phyloP scores from a whole-genome alignment of 2,329 filamentous ascomycete genomes.

The Paracorniculantispora psalliotae region DNA sequence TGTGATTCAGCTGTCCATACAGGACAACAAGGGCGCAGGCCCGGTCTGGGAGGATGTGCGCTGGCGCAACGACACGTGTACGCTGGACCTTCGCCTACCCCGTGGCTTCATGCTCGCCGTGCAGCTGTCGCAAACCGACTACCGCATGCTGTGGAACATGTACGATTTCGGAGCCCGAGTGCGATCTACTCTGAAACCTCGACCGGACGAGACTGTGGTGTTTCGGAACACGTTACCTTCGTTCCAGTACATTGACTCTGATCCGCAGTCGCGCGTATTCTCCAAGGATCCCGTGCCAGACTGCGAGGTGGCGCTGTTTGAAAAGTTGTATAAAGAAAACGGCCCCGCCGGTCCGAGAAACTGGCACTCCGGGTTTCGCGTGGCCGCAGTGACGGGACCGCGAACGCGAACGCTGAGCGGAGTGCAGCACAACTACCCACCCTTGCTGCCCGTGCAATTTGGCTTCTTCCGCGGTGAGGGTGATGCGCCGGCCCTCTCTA shows the following conservation, averaged over 20 bases:
- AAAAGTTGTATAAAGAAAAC: constrained; percentile 61
- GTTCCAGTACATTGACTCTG: constrained; percentile 77
- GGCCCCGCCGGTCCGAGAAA: constrained; percentile 68
- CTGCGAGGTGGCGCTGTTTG: constrained; percentile 72
- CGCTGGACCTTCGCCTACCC: constrained; percentile 65
- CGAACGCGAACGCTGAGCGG: constrained; percentile 73
- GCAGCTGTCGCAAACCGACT: constrained; percentile 71
- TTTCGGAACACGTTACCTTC: constrained; percentile 66
- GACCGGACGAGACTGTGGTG: constrained; percentile 63
- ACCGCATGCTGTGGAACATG: constrained; percentile 72
- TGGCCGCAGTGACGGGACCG: constrained; percentile 73
- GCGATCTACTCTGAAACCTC: constrained; percentile 63
- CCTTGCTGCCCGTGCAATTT: constrained; percentile 67
- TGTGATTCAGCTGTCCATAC: constrained; percentile 68
- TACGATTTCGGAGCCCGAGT: constrained; percentile 80
- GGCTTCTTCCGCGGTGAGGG: constrained; percentile 70
- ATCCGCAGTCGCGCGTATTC: constrained; percentile 65
- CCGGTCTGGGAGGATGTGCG: constrained; percentile 77
- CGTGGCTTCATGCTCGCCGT: constrained; percentile 70
- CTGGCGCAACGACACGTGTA: constrained; percentile 66
- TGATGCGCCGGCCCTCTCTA: constrained; percentile 61
- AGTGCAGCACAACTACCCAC: constrained; percentile 64
- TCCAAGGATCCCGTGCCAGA: constrained; percentile 66
- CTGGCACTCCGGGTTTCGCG: constrained; percentile 73
- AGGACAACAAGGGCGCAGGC: constrained; percentile 60